A percentile compares a stretch with the other conserved stretches of the same genome.
Conservation (phyloP, 441 rosid genomes). For the Populus hybrid region DNA sequence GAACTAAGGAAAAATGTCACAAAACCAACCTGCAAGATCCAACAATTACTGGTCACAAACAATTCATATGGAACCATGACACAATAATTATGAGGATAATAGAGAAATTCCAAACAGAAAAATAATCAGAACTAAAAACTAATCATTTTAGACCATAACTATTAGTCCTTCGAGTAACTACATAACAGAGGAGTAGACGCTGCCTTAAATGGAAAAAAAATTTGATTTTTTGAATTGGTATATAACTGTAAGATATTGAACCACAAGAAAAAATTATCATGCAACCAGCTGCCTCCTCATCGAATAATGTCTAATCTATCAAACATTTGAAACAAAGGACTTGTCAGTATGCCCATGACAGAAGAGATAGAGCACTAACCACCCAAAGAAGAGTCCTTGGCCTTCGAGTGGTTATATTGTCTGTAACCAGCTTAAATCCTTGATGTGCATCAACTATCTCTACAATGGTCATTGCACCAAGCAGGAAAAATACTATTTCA, state of each 20-base stretch:
- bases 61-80: neutral
- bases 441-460: constrained; percentile 98
- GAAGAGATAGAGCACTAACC: constrained; percentile 47
- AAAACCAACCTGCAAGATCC: constrained; percentile 65
- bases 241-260: neutral
- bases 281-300: neutral
- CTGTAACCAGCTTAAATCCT: constrained; percentile 97
- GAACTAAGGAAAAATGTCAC: constrained; percentile 90
- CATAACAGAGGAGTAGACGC: neutral
- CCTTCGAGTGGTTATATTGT: constrained; percentile 86
- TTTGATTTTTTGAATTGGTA: neutral
- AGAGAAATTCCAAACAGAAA: neutral
- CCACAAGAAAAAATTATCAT: neutral
- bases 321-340: constrained; percentile 4
- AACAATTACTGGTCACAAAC: constrained; percentile 19
- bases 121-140: neutral
- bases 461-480: constrained; percentile 97
- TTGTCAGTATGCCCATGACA: constrained; percentile 6
- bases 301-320: neutral
- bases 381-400: constrained; percentile 81
- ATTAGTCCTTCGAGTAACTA: neutral
- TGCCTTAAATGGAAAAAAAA: neutral
- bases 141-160: neutral
- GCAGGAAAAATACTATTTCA: constrained; percentile 90
- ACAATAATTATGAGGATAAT: neutral